phyloP scores from a whole-genome alignment of 768 basidiomycete species.

The Podaxis sp. region DNA sequence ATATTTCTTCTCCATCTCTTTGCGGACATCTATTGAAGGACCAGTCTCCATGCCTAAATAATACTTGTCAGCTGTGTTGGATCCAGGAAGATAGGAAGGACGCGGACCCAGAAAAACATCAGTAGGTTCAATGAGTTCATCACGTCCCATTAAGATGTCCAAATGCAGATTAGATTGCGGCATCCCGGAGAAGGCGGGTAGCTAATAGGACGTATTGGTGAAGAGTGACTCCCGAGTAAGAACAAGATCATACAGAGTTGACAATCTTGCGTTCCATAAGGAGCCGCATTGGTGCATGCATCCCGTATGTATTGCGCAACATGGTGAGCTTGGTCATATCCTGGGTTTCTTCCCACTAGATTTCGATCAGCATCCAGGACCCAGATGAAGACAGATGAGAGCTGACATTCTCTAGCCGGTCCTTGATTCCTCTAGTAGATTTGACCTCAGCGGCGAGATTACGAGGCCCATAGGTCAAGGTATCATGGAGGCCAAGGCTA shows the following conservation, averaged over 20 bases:
- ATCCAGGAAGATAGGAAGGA: neutral
- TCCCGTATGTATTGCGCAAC: constrained; percentile 79
- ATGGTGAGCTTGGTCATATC: constrained; percentile 83
- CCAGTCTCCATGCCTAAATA: constrained; percentile 53
- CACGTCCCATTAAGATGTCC: constrained; percentile 92
- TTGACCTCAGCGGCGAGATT: constrained; percentile 76
- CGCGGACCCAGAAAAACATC: constrained; percentile 80
- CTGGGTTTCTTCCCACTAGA: constrained; percentile 92
- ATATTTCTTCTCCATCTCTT: constrained; percentile 63
- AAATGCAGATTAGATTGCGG: constrained; percentile 78
- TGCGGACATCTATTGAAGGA: constrained; percentile 54
- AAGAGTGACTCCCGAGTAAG: neutral
- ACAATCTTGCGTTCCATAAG: constrained; percentile 96
- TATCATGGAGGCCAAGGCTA: constrained; percentile 83
- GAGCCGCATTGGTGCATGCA: constrained; percentile 85
- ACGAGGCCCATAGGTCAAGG: constrained; percentile 80
- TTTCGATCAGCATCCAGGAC: neutral
- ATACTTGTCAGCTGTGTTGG: constrained; percentile 10
- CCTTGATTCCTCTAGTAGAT: constrained; percentile 57
- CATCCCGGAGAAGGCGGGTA: constrained; percentile 62
- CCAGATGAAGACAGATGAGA: neutral
- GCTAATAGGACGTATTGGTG: constrained; percentile 35
- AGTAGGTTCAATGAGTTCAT: constrained; percentile 73
- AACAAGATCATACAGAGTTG: constrained; percentile 50
- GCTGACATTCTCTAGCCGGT: constrained; percentile 75